These are phyloP conservation scores for Sanguinoderma infundibulare DNA, from an alignment of 1,284 basidiomycete genomes.

Conservation along the genomic window DNA sequence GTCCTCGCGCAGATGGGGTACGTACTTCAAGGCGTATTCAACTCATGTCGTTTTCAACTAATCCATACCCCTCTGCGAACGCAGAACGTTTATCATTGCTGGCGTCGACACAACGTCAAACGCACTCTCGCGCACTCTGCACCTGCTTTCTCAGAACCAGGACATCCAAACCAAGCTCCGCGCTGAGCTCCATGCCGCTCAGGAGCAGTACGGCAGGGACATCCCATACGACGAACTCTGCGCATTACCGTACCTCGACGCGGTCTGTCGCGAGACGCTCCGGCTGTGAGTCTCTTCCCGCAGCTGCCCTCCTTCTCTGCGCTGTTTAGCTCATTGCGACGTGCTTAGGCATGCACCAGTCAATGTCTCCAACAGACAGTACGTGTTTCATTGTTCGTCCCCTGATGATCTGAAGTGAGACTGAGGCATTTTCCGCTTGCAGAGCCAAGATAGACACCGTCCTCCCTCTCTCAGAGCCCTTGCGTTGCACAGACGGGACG, in stretches of 20 bases:
- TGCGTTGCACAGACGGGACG: constrained; percentile 33
- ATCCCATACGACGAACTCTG: constrained; percentile 35
- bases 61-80: neutral
- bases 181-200: constrained; percentile 28
- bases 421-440: no score
- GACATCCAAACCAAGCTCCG: constrained; percentile 21
- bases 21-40: constrained; percentile 4
- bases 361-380: neutral
- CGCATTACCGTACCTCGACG: constrained; percentile 37
- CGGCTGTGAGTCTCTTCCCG: constrained; percentile 9
- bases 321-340: neutral
- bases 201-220: constrained; percentile 11
- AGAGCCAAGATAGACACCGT: constrained; percentile 25
- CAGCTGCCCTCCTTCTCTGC: neutral
- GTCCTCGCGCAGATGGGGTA: constrained; percentile 40
- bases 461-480: constrained; percentile 31
- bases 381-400: neutral
- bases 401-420: constrained; percentile 7
- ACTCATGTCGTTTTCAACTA: neutral
- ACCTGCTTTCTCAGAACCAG: constrained; percentile 15
- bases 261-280: constrained; percentile 37
- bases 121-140: constrained; percentile 32
- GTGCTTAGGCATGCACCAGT: neutral
- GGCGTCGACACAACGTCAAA: constrained; percentile 34
- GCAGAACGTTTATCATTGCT: constrained; percentile 30